phyloP scores from a whole-genome alignment of 2,329 filamentous ascomycete genomes.

The Botryotinia calthae region DNA sequence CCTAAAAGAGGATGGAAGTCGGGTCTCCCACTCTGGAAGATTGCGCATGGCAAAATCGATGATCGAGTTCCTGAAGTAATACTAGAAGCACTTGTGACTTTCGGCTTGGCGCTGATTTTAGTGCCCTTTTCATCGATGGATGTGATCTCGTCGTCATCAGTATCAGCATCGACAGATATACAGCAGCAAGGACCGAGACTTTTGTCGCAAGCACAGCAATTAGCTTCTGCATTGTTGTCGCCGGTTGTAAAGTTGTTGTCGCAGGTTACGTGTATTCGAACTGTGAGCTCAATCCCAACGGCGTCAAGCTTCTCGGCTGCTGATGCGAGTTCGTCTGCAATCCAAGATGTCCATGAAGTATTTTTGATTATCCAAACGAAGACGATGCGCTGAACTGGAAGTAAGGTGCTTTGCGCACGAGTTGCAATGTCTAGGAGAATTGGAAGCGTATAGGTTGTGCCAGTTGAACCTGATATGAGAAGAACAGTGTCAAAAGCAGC shows the following conservation, averaged over 20 bases:
- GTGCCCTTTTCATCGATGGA: constrained; percentile 13
- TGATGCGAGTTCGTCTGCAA: constrained; percentile 29
- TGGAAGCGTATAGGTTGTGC: constrained; percentile 58
- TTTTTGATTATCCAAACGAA: constrained; percentile 56
- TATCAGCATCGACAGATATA: constrained; percentile 14
- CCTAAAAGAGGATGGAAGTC: constrained; percentile 53
- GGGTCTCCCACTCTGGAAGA: constrained; percentile 41
- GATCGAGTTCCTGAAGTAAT: constrained; percentile 38
- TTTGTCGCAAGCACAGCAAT: constrained; percentile 28
- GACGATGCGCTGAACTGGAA: constrained; percentile 49
- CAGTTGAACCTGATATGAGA: constrained; percentile 60
- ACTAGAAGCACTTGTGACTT: constrained; percentile 13
- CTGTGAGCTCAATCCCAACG: constrained; percentile 48
- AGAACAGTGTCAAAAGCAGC: constrained; percentile 59
- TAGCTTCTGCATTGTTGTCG: constrained; percentile 3
- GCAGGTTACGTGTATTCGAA: constrained; percentile 54
- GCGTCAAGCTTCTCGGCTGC: constrained; percentile 44
- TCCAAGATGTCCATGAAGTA: constrained; percentile 52
- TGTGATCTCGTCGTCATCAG: not conserved
- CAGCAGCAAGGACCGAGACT: constrained; percentile 28
- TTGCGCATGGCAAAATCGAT: constrained; percentile 12
- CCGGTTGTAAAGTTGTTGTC: constrained; percentile 30
- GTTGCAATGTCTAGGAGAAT: constrained; percentile 44
- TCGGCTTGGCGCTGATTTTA: constrained; percentile 16
- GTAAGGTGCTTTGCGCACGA: constrained; percentile 35